Base-by-base conservation (phyloP, 2,329 filamentous ascomycete species). In the Rhexocercosporidium sp. region DNA sequence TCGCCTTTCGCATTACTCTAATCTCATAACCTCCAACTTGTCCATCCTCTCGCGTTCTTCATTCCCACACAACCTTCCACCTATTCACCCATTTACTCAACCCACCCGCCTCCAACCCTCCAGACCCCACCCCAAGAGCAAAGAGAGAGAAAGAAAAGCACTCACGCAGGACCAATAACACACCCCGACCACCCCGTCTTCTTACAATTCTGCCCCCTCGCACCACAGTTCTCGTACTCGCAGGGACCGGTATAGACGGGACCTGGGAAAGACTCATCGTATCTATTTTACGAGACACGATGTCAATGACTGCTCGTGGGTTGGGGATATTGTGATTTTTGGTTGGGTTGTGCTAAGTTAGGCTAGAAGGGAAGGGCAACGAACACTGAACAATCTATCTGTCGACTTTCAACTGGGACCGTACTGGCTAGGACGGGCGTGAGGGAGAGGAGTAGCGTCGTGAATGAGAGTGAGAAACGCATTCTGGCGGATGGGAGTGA, bases 81-180 rank as follows among this genome's bases (percentile, higher is more conserved):
- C 29, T 5, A 31, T 31, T 9, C 29, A 31, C 4, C 29, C 29
- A 31, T 31, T 4, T 9, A 31, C 29, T 9, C 29, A n/a, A n/a
- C n/a, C n/a, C n/a, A n/a, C n/a, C n/a, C n/a, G n/a, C n/a, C n/a
- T n/a, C n/a, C n/a, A n/a, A n/a, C n/a, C n/a, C n/a, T n/a, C n/a
- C n/a, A n/a, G n/a, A n/a, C n/a, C n/a, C n/a, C n/a, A n/a, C n/a
- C n/a, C n/a, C 9, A 37, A 9, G 34, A 25, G 27, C 6, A 51
- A 27, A 2, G 22, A 53, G 27, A 53, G 9, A 25, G 12, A 53
- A 29, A n/a, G 7, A 18, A 6, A 53, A 22, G 3, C 16, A n/a
- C 49, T 53, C 14, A 53, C 49, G 49, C 49, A 53, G 49, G 49
- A 31, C 49, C 49, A 53, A 53, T 53, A n/a, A 53, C 49, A 31